phyloP scores from a whole-genome alignment of 192 early-diverging fungal species.

The Cladochytrium replicatum region DNA sequence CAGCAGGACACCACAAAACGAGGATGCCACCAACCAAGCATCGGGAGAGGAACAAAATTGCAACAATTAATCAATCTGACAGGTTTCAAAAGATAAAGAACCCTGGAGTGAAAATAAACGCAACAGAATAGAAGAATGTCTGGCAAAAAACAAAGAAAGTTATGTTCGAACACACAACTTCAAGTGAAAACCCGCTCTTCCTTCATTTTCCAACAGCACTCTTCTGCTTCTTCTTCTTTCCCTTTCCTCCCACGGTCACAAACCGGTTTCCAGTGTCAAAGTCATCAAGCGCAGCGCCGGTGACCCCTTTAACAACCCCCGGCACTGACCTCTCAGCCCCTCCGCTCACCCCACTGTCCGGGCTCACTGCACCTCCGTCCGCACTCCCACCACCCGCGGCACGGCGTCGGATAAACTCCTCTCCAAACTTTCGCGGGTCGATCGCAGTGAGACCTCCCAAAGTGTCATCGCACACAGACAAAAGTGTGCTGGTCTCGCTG shows the following conservation, averaged over 20 bases:
- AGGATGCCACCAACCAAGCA: too few relatives aligned
- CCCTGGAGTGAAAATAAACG: too few relatives aligned
- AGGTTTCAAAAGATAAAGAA: too few relatives aligned
- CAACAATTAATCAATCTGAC: too few relatives aligned
- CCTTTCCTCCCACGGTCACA: conserved; percentile 18
- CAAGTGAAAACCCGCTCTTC: too few relatives aligned
- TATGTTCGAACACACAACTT: too few relatives aligned
- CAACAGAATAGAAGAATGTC: too few relatives aligned
- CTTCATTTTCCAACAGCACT: too few relatives aligned
- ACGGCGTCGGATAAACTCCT: conserved; percentile 34
- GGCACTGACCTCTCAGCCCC: background rate
- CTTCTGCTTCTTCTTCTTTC: conserved; percentile 11
- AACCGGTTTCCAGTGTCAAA: conserved; percentile 31
- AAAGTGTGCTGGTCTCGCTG: conserved; percentile 30
- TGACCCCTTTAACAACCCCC: conserved; percentile 9
- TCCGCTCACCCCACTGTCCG: background rate
- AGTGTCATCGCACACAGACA: conserved; percentile 41
- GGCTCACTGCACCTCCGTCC: background rate
- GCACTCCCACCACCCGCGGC: conserved; percentile 24
- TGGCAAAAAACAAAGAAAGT: too few relatives aligned
- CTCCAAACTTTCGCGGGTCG: conserved; percentile 45
- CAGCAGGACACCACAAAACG: too few relatives aligned
- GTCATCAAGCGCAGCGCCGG: conserved; percentile 5
- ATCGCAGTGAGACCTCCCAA: conserved; percentile 44
- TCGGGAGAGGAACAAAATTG: too few relatives aligned